Evolutionary conservation across 805 yeast genomes (phyloP).

Genomic region (Ogataea wickerhamii): DNA sequence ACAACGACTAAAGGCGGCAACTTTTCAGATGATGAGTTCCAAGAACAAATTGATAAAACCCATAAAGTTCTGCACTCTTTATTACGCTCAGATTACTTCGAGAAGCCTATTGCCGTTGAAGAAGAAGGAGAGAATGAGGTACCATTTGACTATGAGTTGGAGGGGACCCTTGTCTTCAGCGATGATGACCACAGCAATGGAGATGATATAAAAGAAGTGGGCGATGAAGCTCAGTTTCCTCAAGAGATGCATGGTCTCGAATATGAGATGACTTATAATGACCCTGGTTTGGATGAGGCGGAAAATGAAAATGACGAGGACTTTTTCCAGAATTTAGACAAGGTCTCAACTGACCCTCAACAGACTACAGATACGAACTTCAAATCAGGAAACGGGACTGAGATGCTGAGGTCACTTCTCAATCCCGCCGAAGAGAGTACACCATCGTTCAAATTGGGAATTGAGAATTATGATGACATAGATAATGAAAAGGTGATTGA

Average conservation of each 20-base stretch:
- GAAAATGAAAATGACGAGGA: constrained; percentile 38
- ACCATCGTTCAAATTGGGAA: constrained; percentile 40
- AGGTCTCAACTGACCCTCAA: no score
- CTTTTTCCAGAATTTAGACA: no score
- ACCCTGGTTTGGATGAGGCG: constrained; percentile 16
- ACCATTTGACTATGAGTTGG: constrained; percentile 44
- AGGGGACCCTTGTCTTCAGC: constrained; percentile 22
- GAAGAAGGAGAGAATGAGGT: constrained; percentile 36
- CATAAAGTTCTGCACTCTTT: constrained; percentile 46
- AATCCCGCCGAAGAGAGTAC: constrained; percentile 36
- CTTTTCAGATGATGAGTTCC: constrained; percentile 31
- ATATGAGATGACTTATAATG: neutral
- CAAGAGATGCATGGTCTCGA: neutral
- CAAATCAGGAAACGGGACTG: constrained; percentile 47
- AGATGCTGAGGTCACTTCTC: constrained; percentile 58
- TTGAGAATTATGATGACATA: constrained; percentile 46
- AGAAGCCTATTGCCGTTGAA: constrained; percentile 39
- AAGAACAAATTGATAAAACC: constrained; percentile 37
- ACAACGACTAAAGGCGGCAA: constrained; percentile 3
- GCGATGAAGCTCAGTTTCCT: neutral
- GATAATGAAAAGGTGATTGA: constrained; percentile 32
- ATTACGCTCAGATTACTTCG: constrained; percentile 48
- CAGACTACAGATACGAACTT: constrained; percentile 9
- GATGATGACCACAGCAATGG: no score
- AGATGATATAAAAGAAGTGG: no score